phyloP scores from a whole-genome alignment of 2,329 filamentous ascomycete genomes.

The Colletotrichum spinosum region DNA sequence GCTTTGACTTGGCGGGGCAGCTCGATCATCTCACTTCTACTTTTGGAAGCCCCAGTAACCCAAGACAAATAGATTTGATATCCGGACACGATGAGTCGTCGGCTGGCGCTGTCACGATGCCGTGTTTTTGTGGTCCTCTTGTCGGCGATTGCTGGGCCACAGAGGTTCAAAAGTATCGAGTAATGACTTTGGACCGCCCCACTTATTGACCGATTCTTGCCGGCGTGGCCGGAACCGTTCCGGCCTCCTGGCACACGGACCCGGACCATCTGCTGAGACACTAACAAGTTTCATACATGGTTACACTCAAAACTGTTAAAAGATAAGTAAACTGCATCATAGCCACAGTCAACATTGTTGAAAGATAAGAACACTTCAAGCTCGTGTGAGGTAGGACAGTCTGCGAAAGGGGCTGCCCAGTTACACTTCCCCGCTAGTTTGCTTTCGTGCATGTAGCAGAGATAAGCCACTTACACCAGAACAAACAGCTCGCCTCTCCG shows the following conservation, averaged over 20 bases:
- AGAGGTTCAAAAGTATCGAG: conserved; percentile 28
- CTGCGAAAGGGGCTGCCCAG: too few relatives aligned
- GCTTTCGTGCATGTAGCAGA: too few relatives aligned
- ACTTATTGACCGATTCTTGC: conserved; percentile 33
- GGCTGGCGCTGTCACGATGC: conserved; percentile 8
- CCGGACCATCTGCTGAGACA: conserved; percentile 24
- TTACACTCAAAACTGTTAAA: conserved; percentile 17
- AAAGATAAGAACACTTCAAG: too few relatives aligned
- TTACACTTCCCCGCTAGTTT: too few relatives aligned
- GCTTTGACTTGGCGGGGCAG: too few relatives aligned
- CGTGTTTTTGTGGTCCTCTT: conserved; percentile 6
- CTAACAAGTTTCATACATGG: conserved; percentile 30
- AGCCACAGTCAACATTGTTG: too few relatives aligned
- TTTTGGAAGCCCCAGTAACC: not conserved
- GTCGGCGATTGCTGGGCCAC: not conserved
- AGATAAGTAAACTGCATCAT: not conserved
- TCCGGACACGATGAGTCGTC: not conserved
- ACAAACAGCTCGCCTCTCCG: too few relatives aligned
- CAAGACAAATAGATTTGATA: not conserved
- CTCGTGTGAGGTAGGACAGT: too few relatives aligned
- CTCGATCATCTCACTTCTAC: too few relatives aligned
- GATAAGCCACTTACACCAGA: too few relatives aligned
- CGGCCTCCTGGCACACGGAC: conserved; percentile 36
- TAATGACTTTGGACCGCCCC: conserved; percentile 26
- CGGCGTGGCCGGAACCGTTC: conserved; percentile 38